phyloP scores from a whole-genome alignment of 108 stramenopile genomes.

The Cyclotella baltica region DNA sequence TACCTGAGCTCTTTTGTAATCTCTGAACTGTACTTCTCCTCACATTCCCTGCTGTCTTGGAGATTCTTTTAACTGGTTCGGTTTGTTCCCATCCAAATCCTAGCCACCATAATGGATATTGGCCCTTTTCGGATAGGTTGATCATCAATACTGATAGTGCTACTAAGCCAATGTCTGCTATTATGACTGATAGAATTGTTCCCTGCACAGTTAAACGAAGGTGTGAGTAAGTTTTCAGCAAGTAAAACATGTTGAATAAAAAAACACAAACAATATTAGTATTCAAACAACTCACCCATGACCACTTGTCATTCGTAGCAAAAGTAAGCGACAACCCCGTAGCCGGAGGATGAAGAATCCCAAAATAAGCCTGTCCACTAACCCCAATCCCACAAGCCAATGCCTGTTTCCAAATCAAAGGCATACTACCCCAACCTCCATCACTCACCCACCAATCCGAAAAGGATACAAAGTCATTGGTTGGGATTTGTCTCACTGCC shows the following conservation, averaged over 20 bases:
- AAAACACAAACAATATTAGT: no score
- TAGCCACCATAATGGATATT: constrained; percentile 37
- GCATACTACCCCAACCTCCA: constrained; percentile 3
- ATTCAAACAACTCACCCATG: constrained; percentile 14
- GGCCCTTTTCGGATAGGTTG: constrained; percentile 26
- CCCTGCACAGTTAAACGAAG: neutral
- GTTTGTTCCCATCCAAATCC: constrained; percentile 20
- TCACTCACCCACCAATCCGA: neutral
- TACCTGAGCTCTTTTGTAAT: no score
- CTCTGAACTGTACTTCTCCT: no score
- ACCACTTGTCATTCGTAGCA: constrained; percentile 4
- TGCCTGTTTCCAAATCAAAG: constrained; percentile 28
- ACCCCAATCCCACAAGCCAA: constrained; percentile 30
- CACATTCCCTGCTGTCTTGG: constrained; percentile 44
- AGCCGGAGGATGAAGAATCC: constrained; percentile 42
- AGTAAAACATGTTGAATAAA: neutral
- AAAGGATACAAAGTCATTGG: neutral
- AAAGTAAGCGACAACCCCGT: constrained; percentile 25
- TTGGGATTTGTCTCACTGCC: constrained; percentile 23
- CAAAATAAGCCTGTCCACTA: constrained; percentile 31
- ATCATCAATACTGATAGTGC: constrained; percentile 18
- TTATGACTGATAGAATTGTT: constrained; percentile 7
- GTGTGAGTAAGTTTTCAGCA: neutral
- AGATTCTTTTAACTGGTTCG: constrained; percentile 49
- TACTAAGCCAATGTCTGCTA: constrained; percentile 15